A percentile compares a stretch with the other conserved stretches of the same genome.
These are phyloP conservation scores for Penicillium desertorum DNA, from an alignment of 495 filamentous ascomycete genomes.

Conservation along the genomic window DNA sequence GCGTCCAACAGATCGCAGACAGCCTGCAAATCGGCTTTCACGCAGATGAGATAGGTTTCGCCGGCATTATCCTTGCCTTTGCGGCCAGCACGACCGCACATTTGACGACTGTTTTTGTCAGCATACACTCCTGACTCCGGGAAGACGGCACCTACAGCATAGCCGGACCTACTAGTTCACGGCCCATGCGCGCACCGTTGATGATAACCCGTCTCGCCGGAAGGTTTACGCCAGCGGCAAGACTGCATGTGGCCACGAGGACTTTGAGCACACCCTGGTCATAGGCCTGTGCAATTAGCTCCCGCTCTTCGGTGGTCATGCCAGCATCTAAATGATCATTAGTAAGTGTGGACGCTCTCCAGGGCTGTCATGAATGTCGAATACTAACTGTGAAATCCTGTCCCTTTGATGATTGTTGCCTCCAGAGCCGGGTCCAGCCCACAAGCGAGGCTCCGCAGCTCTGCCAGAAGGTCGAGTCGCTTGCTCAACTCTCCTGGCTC, in stretches of 20 bases:
- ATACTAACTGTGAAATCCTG: constrained; percentile 71
- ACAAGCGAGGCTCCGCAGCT: constrained; percentile 63
- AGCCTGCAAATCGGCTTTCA: constrained; percentile 64
- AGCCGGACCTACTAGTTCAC: constrained; percentile 71
- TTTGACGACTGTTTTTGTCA: constrained; percentile 60
- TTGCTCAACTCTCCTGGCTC: constrained; percentile 52
- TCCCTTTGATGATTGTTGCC: constrained; percentile 62
- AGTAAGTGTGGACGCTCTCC: constrained; percentile 6
- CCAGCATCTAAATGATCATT: constrained; percentile 57
- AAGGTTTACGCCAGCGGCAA: constrained; percentile 83
- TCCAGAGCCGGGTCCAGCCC: constrained; percentile 68
- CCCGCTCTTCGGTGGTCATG: constrained; percentile 76
- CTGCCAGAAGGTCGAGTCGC: constrained; percentile 64
- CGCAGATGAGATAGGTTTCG: constrained; percentile 78
- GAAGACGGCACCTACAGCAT: constrained; percentile 56
- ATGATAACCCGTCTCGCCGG: constrained; percentile 76
- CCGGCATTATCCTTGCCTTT: constrained; percentile 81
- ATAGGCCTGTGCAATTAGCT: constrained; percentile 71
- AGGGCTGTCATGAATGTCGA: constrained; percentile 3
- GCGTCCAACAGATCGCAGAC: constrained; percentile 70
- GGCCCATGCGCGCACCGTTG: constrained; percentile 74
- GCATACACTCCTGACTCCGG: neutral
- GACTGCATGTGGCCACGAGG: constrained; percentile 77
- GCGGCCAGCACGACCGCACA: constrained; percentile 79
- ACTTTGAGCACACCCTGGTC: constrained; percentile 68